Evolutionary conservation across 331 rosid genomes (phyloP), one percentile per base, ranked within the genome.

Genomic region (Pyrus hybrid): DNA sequence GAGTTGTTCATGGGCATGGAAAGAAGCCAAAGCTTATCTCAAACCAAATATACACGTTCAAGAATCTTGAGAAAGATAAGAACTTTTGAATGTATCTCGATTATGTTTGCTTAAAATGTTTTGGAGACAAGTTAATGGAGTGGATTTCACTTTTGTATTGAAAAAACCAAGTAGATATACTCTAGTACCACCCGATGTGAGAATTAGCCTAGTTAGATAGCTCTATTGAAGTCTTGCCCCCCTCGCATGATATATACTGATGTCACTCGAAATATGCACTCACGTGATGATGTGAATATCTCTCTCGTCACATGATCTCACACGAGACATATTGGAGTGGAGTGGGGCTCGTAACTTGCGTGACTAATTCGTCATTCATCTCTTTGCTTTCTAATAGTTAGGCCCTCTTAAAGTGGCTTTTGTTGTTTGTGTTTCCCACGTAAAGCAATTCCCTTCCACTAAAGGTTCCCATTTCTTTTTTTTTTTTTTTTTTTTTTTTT

Each of bases 361-460:
- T 74, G 71, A 68, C 33, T 74, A 61, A 60, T 43, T 26, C 57
- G 4, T 22, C 13, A 32, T 47, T 68, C 13, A 13, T 41, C 47
- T 41, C 13, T 71, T n/a, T 79, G 63, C 67, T 78, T 63, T 14
- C 33, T 28, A 12, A 18, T 57, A 26, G 58, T n/a, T 63, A 64
- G 71, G 58, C 57, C 13, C 32, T 60, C 43, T 73, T 68, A 28
- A 69, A 67, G 18, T 33, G 43, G 72, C 84, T 72, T 80, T 82
- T 79, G 79, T 72, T 77, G 82, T 86, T 80, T 80, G 89, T 80
- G 64, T 63, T 86, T 83, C 77, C 77, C 58, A 41, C 18, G 25
- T 63, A 86, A 87, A 90, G 83, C 84, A 83, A 69, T 75, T 86
- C 81, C 76, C 87, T 73, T 79, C 84, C 73, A 70, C 66, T 81